phyloP scores from a whole-genome alignment of 164 flowering plant species.

The Vitis riparia region DNA sequence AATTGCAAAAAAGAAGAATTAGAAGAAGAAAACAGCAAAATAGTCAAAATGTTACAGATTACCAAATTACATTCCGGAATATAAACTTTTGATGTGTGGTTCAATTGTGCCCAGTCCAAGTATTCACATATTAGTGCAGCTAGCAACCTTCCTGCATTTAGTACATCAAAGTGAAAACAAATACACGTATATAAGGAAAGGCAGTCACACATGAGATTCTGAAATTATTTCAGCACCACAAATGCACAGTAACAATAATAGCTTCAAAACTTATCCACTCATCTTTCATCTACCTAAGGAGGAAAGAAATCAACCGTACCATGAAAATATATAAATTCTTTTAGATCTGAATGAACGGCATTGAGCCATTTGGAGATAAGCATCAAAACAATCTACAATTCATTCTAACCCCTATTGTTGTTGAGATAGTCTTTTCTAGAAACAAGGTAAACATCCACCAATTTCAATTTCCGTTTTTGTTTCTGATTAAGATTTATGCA shows the following conservation, averaged over 20 bases:
- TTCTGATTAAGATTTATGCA: too few species aligned
- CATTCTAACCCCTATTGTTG: too few species aligned
- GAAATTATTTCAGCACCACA: not conserved
- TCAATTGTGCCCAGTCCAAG: slow-evolving; percentile 96
- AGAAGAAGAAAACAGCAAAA: not conserved
- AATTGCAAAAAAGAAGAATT: not conserved
- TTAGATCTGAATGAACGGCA: too few species aligned
- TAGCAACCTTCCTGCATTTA: slow-evolving; percentile 78
- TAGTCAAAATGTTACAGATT: slow-evolving; percentile 23
- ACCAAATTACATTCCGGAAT: slow-evolving; percentile 98
- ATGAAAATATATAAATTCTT: too few species aligned
- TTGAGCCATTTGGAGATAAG: too few species aligned
- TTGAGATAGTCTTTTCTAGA: not conserved
- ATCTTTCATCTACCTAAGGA: too few species aligned
- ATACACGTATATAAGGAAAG: not conserved
- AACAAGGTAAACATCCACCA: not conserved
- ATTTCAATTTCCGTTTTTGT: not conserved
- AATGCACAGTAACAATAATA: not conserved
- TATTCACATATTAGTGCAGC: slow-evolving; percentile 93
- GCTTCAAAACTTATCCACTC: too few species aligned
- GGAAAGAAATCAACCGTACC: too few species aligned
- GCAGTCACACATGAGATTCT: not conserved
- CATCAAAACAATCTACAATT: too few species aligned
- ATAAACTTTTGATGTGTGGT: slow-evolving; percentile 93
- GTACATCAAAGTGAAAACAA: slow-evolving; percentile 14